These are phyloP conservation scores for Pythium coloratum DNA, from an alignment of 352 stramenopile genomes.

Conservation along the genomic window DNA sequence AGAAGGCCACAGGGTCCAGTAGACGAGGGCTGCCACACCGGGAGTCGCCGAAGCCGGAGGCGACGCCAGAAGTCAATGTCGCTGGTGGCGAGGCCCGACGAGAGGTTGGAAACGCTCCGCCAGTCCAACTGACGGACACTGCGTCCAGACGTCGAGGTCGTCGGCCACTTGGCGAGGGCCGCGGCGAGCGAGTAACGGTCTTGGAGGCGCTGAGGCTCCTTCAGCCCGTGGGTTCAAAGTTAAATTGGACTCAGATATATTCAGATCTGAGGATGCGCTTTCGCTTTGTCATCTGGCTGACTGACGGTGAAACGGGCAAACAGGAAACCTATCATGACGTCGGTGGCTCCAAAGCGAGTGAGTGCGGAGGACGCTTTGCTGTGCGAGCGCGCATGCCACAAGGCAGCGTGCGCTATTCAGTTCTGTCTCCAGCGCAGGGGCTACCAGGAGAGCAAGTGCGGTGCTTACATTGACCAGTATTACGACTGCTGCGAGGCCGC, in stretches of 20 bases:
- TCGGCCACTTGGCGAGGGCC: neutral
- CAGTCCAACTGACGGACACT: neutral
- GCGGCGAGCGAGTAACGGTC: neutral
- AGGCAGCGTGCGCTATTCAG: constrained; percentile 81
- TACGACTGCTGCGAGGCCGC: constrained; percentile 67
- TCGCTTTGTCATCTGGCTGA: too few relatives aligned
- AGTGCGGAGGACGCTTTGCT: constrained; percentile 31
- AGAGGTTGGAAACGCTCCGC: neutral
- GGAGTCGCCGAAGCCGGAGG: neutral
- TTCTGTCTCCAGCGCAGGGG: constrained; percentile 69
- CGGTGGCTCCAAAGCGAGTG: constrained; percentile 18
- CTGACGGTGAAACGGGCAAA: too few relatives aligned
- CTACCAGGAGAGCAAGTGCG: constrained; percentile 77
- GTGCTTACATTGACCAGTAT: constrained; percentile 60
- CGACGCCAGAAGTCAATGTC: neutral
- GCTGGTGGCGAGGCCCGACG: neutral
- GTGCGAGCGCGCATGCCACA: constrained; percentile 66
- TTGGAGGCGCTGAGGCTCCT: too few relatives aligned
- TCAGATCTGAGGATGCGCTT: neutral
- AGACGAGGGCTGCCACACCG: neutral
- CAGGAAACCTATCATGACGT: neutral
- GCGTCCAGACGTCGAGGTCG: neutral
- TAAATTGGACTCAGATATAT: neutral
- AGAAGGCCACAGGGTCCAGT: too few relatives aligned
- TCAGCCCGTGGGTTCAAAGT: neutral